These are phyloP conservation scores for Yamadazyma mexicana DNA, from an alignment of 1,139 yeast species.

Conservation along the genomic window DNA sequence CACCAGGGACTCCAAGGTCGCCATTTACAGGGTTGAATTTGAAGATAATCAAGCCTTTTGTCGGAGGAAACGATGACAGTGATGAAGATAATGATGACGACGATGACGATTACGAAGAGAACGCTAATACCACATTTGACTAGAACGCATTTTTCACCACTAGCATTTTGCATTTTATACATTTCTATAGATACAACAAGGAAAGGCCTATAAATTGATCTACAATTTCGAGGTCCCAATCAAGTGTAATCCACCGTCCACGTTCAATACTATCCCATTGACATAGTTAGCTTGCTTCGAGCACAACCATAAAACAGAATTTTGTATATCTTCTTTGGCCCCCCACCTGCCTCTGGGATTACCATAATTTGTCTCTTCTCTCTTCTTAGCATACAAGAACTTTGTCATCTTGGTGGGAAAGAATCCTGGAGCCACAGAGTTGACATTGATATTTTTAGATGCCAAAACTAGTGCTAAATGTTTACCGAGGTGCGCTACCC, in stretches of 20 bases:
- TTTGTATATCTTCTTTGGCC: constrained; percentile 57
- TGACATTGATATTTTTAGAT: constrained; percentile 61
- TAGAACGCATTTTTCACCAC: background rate
- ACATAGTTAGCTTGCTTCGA: constrained; percentile 60
- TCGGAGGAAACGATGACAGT: constrained; percentile 46
- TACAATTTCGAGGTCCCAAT: constrained; percentile 15
- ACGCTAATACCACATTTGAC: constrained; percentile 2
- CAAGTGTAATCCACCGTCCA: constrained; percentile 63
- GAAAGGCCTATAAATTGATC: background rate
- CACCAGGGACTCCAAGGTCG: constrained; percentile 21
- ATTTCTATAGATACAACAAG: background rate
- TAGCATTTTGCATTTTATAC: background rate
- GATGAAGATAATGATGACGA: constrained; percentile 11
- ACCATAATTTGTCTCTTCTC: constrained; percentile 44
- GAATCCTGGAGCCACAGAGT: constrained; percentile 74
- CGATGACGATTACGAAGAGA: constrained; percentile 1
- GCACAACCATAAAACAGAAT: constrained; percentile 56
- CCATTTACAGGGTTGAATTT: constrained; percentile 50
- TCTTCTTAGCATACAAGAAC: constrained; percentile 56
- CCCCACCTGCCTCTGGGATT: constrained; percentile 73
- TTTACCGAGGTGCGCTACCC: constrained; percentile 68
- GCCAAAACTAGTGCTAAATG: constrained; percentile 62
- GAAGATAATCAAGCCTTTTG: constrained; percentile 64
- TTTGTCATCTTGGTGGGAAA: constrained; percentile 76
- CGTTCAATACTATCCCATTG: constrained; percentile 68